Base-by-base conservation (phyloP, 148 eudicot species). In the Rhododendron molle region DNA sequence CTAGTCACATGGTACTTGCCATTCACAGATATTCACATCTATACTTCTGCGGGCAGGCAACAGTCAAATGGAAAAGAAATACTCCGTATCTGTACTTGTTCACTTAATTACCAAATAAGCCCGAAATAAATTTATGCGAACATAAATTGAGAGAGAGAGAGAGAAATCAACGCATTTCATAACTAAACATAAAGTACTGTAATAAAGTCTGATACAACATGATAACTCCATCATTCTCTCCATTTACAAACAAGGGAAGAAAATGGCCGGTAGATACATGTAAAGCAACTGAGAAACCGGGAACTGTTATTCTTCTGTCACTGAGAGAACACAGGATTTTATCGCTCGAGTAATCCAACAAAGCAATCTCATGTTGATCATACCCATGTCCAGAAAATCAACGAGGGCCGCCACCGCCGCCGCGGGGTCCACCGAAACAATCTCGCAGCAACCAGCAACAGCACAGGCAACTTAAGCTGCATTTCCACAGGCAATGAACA, bases 381-480 rank as follows among this genome's bases (percentile, higher is more conserved):
- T 15, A 38, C 38, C 9, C 18, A 36, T 36, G 23, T 10, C 23
- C 23, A 16, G n/a, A 26, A 74, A 52, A 83, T 83, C 84, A 83
- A 43, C 26, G 67, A 5, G 40, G 43, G 9, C 67, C 67, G 3
- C 71, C 71, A 18, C 60, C 60, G 3, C 21, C n/a, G 3, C 87
- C 85, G 6, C 84, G 44, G 1, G 85, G 85, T 1, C 89, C 87
- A 10, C 87, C 83, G 20, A 49, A 88, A 60, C 89, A 88, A n/a
- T 82, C 87, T 47, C 72, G 85, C 12, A 78, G 13, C 62, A 88
- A 69, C 83, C 89, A 88, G 87, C 89, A 88, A 76, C 89, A 88
- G 86, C 89, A 85, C 7, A 88, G 54, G 60, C 76, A 85, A 44
- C 28, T 67, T 38, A 88, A 85, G 81, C 89, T 88, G 89, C 56